Conservation (phyloP, 2,329 filamentous ascomycete species). For the Diaporthe velutina region DNA sequence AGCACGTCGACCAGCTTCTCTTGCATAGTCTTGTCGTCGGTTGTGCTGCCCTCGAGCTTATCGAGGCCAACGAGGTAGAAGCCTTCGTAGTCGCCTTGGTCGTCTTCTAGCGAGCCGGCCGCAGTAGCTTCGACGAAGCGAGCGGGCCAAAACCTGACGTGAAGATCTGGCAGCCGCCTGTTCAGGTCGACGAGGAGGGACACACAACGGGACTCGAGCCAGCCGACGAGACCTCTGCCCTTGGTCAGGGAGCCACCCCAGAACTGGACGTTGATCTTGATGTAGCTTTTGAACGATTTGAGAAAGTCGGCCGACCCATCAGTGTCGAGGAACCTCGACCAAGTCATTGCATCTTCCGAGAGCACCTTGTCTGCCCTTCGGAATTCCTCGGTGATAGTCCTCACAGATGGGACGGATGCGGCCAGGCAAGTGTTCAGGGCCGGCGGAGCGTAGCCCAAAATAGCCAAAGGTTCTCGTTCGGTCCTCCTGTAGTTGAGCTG, state of each 20-base stretch:
- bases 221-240: slow-evolving; percentile 69
- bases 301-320: slow-evolving; percentile 63
- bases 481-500: slow-evolving; percentile 65
- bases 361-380: slow-evolving; percentile 58
- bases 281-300: slow-evolving; percentile 63
- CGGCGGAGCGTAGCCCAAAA: slow-evolving; percentile 73
- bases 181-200: slow-evolving; percentile 71
- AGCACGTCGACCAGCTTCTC: slow-evolving; percentile 59
- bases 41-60: slow-evolving; percentile 44
- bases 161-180: slow-evolving; percentile 62
- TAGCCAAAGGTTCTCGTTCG: slow-evolving; percentile 70
- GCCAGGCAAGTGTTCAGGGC: slow-evolving; percentile 70
- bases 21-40: slow-evolving; percentile 56
- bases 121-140: slow-evolving; percentile 61
- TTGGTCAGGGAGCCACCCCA: slow-evolving; percentile 71
- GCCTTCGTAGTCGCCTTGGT: slow-evolving; percentile 65
- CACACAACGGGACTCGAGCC: slow-evolving; percentile 73
- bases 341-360: slow-evolving; percentile 51
- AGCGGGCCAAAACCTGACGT: slow-evolving; percentile 73
- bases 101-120: slow-evolving; percentile 46
- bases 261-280: slow-evolving; percentile 73
- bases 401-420: slow-evolving; percentile 65
- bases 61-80: slow-evolving; percentile 73
- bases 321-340: slow-evolving; percentile 55
- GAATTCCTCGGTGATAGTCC: slow-evolving; percentile 65